Evolutionary conservation across 495 filamentous ascomycete species (phyloP), one percentile per base, ranked within the genome.

Genomic region (Neurospora sp.): DNA sequence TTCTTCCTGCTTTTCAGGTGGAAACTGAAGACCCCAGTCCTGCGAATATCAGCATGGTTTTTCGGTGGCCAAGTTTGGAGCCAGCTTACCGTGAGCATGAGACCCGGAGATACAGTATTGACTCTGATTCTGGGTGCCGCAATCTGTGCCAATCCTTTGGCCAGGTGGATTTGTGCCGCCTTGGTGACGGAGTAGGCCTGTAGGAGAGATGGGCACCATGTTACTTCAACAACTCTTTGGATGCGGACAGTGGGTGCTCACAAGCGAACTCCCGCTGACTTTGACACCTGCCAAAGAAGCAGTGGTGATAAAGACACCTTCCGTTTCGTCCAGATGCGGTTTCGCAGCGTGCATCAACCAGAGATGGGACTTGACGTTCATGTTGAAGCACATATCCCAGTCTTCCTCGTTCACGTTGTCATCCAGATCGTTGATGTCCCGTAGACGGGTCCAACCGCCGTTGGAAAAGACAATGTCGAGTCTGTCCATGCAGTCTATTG

Each of bases 361-460:
- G 39, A 89, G 77, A 70, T 88, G 87, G 14, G 81, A 82, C 76
- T 89, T 89, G 38, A 89, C 87, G 72, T 89, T 89, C 79, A 88
- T 84, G 59, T 83, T 82, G 75, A 86, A 89, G 73, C 85, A 85
- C 20, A 71, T 73, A 71, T 89, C 86, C 87, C 87, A 89, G 74
- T 89, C 87, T 7, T 84, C 83, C 73, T 89, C 87, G 31, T 79
- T 76, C 40, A 86, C 75, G 75, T 85, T 87, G n/a, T 89, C 85
- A 40, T 88, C 85, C 41, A 89, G 80, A 76, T 86, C 81, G 20
- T 48, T 73, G 73, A 88, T 82, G 73, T 85, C 83, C 40, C 85
- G 82, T 9, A 86, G 77, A 8, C 79, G 80, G 9, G 87, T 88
- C 87, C 87, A 89, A 53, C 87, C 87, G 9, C 82, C 85, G 74